phyloP scores from a whole-genome alignment of 108 stramenopile genomes.

The Skeletonema menzelii region DNA sequence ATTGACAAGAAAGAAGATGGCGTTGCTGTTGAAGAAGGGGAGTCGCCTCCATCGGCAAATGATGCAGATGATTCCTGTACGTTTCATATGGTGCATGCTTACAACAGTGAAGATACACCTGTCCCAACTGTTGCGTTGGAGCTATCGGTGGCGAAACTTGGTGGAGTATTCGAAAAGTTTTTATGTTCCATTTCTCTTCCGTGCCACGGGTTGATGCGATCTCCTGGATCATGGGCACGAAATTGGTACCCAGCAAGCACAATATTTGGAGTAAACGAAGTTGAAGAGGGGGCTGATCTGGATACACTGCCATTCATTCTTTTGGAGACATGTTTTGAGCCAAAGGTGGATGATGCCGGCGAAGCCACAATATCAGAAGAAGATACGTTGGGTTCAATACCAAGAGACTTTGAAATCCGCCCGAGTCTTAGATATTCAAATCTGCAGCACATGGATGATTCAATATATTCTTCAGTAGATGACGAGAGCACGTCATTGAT shows the following conservation, averaged over 20 bases:
- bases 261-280: conserved; percentile 15
- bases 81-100: conserved; percentile 80
- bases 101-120: conserved; percentile 76
- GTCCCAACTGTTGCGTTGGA: conserved; percentile 70
- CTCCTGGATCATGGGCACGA: conserved; percentile 53
- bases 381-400: conserved; percentile 45
- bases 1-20: conserved; percentile 9
- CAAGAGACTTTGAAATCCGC: conserved; percentile 33
- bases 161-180: conserved; percentile 72
- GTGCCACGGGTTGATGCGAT: conserved; percentile 55
- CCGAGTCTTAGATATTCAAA: background rate
- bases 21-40: conserved; percentile 11
- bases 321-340: conserved; percentile 49
- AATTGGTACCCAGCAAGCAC: conserved; percentile 57
- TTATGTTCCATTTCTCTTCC: conserved; percentile 59
- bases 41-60: background rate
- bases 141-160: conserved; percentile 54
- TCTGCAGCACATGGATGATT: conserved; percentile 11
- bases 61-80: conserved; percentile 30
- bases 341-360: conserved; percentile 20
- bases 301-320: conserved; percentile 38
- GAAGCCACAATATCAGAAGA: conserved; percentile 35
- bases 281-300: background rate
- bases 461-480: conserved; percentile 28
- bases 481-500: conserved; percentile 45